Evolutionary conservation across 345 rosid genomes (phyloP), one percentile per base, ranked within the genome.

Genomic region (Salix caprea): DNA sequence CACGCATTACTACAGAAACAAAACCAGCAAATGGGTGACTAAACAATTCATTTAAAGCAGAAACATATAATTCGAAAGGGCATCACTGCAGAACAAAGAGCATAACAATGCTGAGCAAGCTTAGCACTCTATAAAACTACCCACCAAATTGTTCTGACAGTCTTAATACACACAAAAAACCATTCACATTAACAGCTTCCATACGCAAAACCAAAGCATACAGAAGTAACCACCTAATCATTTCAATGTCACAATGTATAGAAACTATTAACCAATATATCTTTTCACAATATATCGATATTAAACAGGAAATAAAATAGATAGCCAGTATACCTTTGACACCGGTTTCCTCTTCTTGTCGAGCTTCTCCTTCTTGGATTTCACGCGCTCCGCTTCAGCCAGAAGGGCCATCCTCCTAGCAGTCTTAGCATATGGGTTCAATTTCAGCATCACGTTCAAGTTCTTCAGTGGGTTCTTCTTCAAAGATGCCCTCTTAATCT

Each of bases 391-490:
- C 6, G 88, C 95, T 87, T 96, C 99, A 3, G 99, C 98, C 83
- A 96, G 81, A 24, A 96, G 85, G 2, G 99, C 76, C 99, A 92
- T 96, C 83, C 99, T 90, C 91, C 84, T 87, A 0, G 99, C 98
- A 13, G 99, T 92, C 90, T 93, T 96, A 1, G 99, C 99, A 79
- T 93, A 96, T 0, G 98, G 99, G 71, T 96, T 96, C 66, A 96
- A 79, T 87, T 85, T 94, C 66, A 96, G 69, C 99, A 96, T 88
- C 3, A 85, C 87, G 77, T 92, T 91, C 60, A 92, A 76, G 46
- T 96, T 93, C 97, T 92, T 96, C 74, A 96, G 72, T 10, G 99
- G 99, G 58, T 96, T 96, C 88, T 96, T 96, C 94, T 96, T 96
- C 81, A 92, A 28, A 4, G 92, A 82, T 24, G 98, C 92, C 68